Percentiles rank a stretch among this genome's conserved stretches.
Evolutionary conservation across 306 rosid species (phyloP).

Genomic region (Glycine tomentella): DNA sequence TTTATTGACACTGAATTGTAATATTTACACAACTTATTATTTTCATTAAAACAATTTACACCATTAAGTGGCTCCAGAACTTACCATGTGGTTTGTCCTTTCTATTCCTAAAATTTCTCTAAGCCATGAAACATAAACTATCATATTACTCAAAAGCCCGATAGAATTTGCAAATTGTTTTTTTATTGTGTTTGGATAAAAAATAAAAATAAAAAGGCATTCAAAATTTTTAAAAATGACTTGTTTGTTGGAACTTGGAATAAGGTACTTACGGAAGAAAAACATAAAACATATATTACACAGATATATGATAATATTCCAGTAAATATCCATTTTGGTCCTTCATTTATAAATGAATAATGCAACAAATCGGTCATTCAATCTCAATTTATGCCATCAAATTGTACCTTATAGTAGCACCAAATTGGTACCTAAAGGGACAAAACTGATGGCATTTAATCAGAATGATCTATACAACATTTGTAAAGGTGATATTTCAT

Average conservation of each 20-base stretch:
- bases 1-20: background rate
- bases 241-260: background rate
- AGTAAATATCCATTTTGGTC: constrained; percentile 5
- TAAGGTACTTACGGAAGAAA: constrained; percentile 6
- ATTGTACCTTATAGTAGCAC: constrained; percentile 3
- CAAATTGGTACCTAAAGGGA: constrained; percentile 1
- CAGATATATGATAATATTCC: constrained; percentile 5
- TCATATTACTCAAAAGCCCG: background rate
- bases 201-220: background rate
- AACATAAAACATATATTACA: background rate
- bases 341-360: constrained; percentile 32
- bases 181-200: background rate
- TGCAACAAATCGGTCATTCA: constrained; percentile 10
- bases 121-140: background rate
- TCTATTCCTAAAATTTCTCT: background rate
- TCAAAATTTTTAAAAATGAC: background rate
- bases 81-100: background rate
- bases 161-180: background rate
- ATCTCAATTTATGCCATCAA: constrained; percentile 18
- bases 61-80: background rate
- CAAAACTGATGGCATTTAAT: constrained; percentile 15
- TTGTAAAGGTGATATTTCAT: too few relatives aligned
- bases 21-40: background rate
- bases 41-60: background rate
- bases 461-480: background rate